phyloP scores from a whole-genome alignment of 257 asterid species.

The Avicennia marina region DNA sequence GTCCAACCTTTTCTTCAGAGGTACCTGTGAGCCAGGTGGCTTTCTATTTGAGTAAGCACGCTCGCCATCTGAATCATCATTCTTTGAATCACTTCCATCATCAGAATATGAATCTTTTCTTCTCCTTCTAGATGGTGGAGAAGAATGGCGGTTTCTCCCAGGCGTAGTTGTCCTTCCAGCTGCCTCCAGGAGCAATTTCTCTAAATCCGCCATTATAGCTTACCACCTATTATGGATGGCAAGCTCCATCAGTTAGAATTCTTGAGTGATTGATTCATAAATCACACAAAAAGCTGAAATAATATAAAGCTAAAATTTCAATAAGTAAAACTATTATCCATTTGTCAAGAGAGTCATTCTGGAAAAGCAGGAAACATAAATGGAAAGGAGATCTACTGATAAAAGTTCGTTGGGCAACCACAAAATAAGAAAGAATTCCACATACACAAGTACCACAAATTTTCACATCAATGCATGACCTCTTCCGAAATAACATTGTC shows the following conservation, averaged over 20 bases:
- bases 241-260: conserved; percentile 11
- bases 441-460: too few species aligned
- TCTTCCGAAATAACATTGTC: too few species aligned
- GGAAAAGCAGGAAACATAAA: too few species aligned
- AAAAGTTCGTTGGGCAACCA: too few species aligned
- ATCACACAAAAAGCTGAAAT: conserved; percentile 8
- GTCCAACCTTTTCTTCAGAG: conserved; percentile 88
- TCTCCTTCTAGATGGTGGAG: conserved; percentile 67
- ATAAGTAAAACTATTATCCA: conserved; percentile 1
- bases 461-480: too few species aligned
- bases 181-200: conserved; percentile 81
- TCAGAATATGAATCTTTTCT: conserved; percentile 61
- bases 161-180: conserved; percentile 73
- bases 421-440: too few species aligned
- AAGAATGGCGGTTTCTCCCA: conserved; percentile 62
- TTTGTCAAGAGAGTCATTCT: background rate
- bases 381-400: too few species aligned
- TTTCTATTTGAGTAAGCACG: conserved; percentile 67
- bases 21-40: conserved; percentile 79
- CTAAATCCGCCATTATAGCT: conserved; percentile 72
- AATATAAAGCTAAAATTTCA: background rate
- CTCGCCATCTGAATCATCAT: conserved; percentile 81
- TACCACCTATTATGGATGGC: conserved; percentile 11
- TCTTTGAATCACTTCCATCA: conserved; percentile 83
- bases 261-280: background rate